Evolutionary conservation across 371 early-diverging fungal species (phyloP), one percentile per base, ranked within the genome.

Genomic region (Rhizopus arrhizus): DNA sequence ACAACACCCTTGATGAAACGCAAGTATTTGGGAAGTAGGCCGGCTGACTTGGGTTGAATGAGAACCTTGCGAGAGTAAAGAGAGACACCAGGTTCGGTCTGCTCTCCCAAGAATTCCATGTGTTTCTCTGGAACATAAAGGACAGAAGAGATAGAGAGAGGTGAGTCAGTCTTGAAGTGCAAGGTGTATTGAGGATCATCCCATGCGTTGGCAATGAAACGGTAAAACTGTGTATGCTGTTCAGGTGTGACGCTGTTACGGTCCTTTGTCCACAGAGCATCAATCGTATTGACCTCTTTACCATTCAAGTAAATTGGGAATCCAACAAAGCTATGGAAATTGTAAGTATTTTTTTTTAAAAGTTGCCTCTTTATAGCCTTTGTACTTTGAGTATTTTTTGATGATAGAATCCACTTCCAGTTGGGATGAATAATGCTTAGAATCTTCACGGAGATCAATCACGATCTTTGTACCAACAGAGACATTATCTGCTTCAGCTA

Each of bases 191-290:
- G 85, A 50, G 88, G 90, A 53, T 85, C 82, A 59, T 90, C 92
- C 84, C 84, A 88, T 10, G 86, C 87, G 34, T 81, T 78, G 46
- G 89, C 85, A 48, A 91, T 82, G 59, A 87, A 90, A 22, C 86
- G 86, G 76, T 96, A 99, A 75, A 99, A 99, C 55, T 85, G 81
- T 35, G 82, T 81, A 80, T 97, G 94, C 61, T 98, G 94, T 60
- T 93, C 92, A n/a, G 89, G 86, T 0, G 90, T 82, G 31, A 98
- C 87, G 5, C 89, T 85, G 66, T 65, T 80, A 66, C 83, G 84
- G 60, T 85, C 84, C 71, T 89, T 93, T 35, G 91, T 91, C 99
- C 99, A 99, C 61, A 99, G 80, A 11, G 99, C 95, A 67, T 95
- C 92, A 53, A 93, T 85, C 5, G 91, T 86, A 80, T 97, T 97